Evolutionary conservation across 176 grass and related monocot genomes (phyloP).

Genomic region (Metroxylon sagu): DNA sequence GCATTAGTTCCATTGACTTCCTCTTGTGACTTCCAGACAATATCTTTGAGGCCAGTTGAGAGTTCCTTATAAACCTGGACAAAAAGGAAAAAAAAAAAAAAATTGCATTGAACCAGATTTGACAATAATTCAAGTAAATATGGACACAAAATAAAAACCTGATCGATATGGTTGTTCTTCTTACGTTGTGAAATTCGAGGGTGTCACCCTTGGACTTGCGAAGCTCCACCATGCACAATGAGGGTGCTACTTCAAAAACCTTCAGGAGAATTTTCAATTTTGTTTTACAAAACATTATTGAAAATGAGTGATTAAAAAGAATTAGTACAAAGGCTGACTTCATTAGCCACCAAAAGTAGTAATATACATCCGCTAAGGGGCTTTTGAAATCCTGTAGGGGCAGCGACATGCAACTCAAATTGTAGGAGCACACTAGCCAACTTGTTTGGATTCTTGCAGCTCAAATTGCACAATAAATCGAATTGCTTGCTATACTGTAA

Average conservation of each 20-base stretch:
- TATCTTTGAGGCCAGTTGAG: conserved; percentile 69
- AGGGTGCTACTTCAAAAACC: conserved; percentile 97
- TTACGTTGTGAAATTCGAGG: conserved; percentile 80
- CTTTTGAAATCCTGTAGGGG: too few relatives aligned
- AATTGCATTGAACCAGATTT: conserved; percentile 3
- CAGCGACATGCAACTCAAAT: too few relatives aligned
- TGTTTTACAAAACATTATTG: neutral
- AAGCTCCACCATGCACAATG: conserved; percentile 85
- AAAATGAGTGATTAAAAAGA: too few relatives aligned
- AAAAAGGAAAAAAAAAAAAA: neutral
- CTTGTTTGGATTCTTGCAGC: too few relatives aligned
- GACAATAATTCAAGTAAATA: neutral
- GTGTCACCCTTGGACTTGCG: conserved; percentile 92
- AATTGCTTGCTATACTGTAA: too few relatives aligned
- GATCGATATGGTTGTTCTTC: neutral
- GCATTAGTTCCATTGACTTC: neutral
- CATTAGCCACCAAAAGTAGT: too few relatives aligned
- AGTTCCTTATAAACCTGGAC: conserved; percentile 77
- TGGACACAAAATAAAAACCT: neutral
- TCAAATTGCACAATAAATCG: too few relatives aligned
- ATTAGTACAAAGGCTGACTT: too few relatives aligned
- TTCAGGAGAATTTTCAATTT: conserved; percentile 23
- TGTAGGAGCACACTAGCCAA: too few relatives aligned
- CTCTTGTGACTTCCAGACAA: conserved; percentile 62
- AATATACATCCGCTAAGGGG: too few relatives aligned